Evolutionary conservation across 768 basidiomycete species (phyloP), one percentile per base, ranked within the genome.

Genomic region (Hypholoma sublateritium): DNA sequence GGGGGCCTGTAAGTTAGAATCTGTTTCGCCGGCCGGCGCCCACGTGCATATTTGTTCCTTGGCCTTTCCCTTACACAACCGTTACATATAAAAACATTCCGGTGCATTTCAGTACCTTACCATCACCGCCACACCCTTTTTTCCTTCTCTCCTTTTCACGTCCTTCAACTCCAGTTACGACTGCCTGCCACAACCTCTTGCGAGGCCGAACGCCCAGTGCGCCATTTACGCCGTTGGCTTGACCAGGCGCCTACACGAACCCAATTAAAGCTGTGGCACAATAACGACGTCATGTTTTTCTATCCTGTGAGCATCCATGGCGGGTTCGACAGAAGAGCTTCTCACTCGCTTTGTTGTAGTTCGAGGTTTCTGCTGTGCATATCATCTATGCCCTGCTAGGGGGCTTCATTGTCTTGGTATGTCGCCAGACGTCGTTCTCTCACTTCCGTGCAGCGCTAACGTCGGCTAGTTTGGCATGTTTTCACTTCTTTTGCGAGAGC

Each of bases 401-500:
- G 17, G 89, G 84, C 22, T 95, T 95, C 68, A 82, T 93, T 52
- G 91, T 93, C 41, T 61, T 94, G 80, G 93, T 94, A 57, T 54
- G 49, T 52, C n/a, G 46, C 12, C 43, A 17, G 12, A 32, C 35
- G 17, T 49, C 19, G 22, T 28, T 25, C 34, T 41, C 24, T 12
- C 17, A 19, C 36, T 25, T 48, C 17, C 7, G 32, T 11, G 16
- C 24, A 17, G 13, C n/a, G 34, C 39, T 42, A 32, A 19, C 17
- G 14, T 22, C 43, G 35, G 25, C 43, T 58, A 94, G 91, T 97
- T 96, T 72, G 93, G 93, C 70, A 94, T 96, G 92, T 92, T 95
- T 74, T 94, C 93, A 2, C 80, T 95, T 5, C 84, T 98, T 62
- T 81, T 98, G 64, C 88, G 95, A 67, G 93, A 95, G 76, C 86